Evolutionary conservation across 1,284 basidiomycete genomes (phyloP), one percentile per base, ranked within the genome.

Genomic region (Malassezia furfur): DNA sequence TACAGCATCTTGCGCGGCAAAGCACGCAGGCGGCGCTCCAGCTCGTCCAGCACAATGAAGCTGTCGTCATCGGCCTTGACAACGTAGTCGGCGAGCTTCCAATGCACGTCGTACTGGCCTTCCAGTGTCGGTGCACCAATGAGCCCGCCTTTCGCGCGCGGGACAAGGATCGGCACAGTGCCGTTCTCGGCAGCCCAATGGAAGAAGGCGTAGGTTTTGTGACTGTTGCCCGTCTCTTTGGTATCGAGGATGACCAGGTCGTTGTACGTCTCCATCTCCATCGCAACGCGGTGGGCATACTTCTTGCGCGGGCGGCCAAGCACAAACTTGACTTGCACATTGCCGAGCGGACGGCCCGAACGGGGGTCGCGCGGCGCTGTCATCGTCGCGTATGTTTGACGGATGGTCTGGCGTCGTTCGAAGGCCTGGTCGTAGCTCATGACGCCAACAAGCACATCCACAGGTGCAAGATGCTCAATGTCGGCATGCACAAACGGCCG

Each of bases 181-280:
- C 91, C 91, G 68, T 90, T 85, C 67, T 85, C 82, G 36, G 88
- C 82, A 5, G 93, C 90, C 89, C 89, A 93, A 19, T 81, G 81
- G 76, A 91, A 88, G 77, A 84, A 80, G 17, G 84, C 81, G 67
- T 87, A 81, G 4, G 85, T 85, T 76, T 94, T 96, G 52, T 89
- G 88, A 47, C 81, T 77, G 75, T 91, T 91, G 88, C 93, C 91
- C 76, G 93, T 93, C 76, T 94, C 91, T 11, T 81, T 68, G 49
- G 86, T 82, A 40, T 89, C 87, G 48, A 93, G 80, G 53, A 93
- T 81, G 56, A 91, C 79, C 55, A 93, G 84, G 72, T 93, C 89
- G 67, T 91, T 88, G 77, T 87, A 94, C 66, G 84, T 84, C 74
- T 96, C 88, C 82, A 88, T 88, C 77, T 98, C 94, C 38, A 91